Conservation (phyloP, 2,329 filamentous ascomycete species). For the Grosmannia huntii region DNA sequence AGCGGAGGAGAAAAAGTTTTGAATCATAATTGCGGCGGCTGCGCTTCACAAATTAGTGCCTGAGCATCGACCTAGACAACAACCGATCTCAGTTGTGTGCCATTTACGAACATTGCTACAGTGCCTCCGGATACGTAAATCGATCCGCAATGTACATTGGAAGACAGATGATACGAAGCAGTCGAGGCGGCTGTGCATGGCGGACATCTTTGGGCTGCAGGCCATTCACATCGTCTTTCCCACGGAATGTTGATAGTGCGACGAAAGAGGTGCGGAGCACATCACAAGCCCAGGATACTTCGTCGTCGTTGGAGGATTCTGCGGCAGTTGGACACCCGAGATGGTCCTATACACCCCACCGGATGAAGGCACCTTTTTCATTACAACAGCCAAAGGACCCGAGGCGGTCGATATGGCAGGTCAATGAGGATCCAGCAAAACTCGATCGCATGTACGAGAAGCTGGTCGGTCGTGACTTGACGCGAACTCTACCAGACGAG, state of each 20-base stretch:
- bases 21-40: background rate
- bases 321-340: constrained; percentile 30
- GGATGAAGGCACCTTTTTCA: constrained; percentile 58
- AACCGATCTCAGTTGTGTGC: background rate
- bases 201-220: background rate
- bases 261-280: background rate
- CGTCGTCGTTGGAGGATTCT: background rate
- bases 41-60: background rate
- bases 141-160: background rate
- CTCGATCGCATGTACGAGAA: constrained; percentile 68
- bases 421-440: constrained; percentile 62
- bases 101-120: background rate
- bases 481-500: constrained; percentile 70
- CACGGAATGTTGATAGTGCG: background rate
- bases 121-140: background rate
- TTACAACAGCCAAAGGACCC: constrained; percentile 44
- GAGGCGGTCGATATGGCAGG: constrained; percentile 41
- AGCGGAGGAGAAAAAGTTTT: background rate
- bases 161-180: background rate
- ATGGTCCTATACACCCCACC: constrained; percentile 58
- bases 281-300: background rate
- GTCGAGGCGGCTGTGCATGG: background rate
- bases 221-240: background rate
- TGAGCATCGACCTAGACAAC: background rate
- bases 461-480: constrained; percentile 61